Evolutionary conservation across 768 basidiomycete species (phyloP), one percentile per base, ranked within the genome.

Genomic region (Russula earlei): DNA sequence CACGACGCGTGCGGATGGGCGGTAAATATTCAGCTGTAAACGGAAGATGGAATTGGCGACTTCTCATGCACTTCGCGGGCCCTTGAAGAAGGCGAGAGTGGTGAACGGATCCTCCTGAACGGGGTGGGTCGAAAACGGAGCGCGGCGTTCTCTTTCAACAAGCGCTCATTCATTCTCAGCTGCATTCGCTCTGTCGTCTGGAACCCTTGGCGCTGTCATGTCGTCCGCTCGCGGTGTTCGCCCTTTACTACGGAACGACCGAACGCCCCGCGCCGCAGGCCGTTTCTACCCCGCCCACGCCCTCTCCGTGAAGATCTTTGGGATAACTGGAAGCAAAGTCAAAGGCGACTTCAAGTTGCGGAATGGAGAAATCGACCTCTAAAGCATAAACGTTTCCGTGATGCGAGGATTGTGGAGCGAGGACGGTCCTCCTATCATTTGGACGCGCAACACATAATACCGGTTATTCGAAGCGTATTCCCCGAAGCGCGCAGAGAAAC

Each of bases 91-190:
- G 85, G 81, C 36, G 92, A 94, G 71, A 72, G 85, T 50, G 85
- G 81, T 24, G 91, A 96, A 71, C 97, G 94, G 94, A 82, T 96
- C 54, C 77, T 98, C 24, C 72, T 96, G 6, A 88, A 91, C 57
- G 89, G 88, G 15, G 89, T 91, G 72, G 54, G 77, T 69, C 10
- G n/a, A n/a, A n/a, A n/a, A 52, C 55, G 10, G 22, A 55, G 25
- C 31, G 19, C 5, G 19, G 4, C 3, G 3, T 12, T 20, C 22
- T 45, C 27, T 24, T 27, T 12, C 17, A n/a, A 29, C 37, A 2
- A 12, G 22, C 12, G 46, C 12, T 22, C 12, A n/a, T n/a, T n/a
- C n/a, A n/a, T 50, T 19, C 46, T 15, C 46, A 83, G 88, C 90
- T 34, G 92, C 92, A 1, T 91, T 93, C 68, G 78, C 87, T 2